Base-by-base conservation (phyloP, 2,329 filamentous ascomycete genomes). In the Arthrobotrys sphaeroides region DNA sequence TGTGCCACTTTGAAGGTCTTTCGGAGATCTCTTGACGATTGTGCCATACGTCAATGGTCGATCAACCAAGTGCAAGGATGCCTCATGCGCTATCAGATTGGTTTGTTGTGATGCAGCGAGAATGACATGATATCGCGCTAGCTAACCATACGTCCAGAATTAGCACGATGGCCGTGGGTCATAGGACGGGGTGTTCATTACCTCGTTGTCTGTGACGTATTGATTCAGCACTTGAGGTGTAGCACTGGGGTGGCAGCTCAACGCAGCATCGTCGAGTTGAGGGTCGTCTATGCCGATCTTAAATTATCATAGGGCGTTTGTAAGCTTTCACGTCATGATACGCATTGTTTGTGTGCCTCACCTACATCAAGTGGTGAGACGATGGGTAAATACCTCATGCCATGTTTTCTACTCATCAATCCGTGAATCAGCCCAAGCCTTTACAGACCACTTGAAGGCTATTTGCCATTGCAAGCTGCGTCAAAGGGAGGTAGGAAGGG, bases 31-130 rank as follows among this genome's bases (percentile, higher is more conserved):
- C 80, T 87, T 88, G 60, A 89, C 87, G 10, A 85, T 82, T 78
- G 88, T 85, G 24, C 87, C 87, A 13, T 88, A 84, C 55, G 84
- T 83, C 12, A 88, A 81, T 0, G 83, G 81, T n/a, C 87, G 84
- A 80, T 88, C 86, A 28, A 88, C 80, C 20, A 89, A 81, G 13
- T 82, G 81, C 45, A 89, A 81, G 22, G 84, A 83, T 9, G 83
- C 81, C 77, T 84, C 84, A 31, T 81, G 79, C 9, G 84, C 77
- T 33, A 84, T 79, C 78, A 82, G 79, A 81, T 77, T 84, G 78
- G 85, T 85, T 83, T 79, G 77, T 0, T 78, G 78, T 10, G 80
- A 79, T 9, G 82, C 79, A 4, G 78, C 77, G 55, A 83, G 84
- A 12, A 82, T 81, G 9, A 87, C 84, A 43, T 85, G 85, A 68